These are phyloP conservation scores for Talaromyces pinophilus DNA, from an alignment of 2,329 filamentous ascomycete species.

Conservation along the genomic window DNA sequence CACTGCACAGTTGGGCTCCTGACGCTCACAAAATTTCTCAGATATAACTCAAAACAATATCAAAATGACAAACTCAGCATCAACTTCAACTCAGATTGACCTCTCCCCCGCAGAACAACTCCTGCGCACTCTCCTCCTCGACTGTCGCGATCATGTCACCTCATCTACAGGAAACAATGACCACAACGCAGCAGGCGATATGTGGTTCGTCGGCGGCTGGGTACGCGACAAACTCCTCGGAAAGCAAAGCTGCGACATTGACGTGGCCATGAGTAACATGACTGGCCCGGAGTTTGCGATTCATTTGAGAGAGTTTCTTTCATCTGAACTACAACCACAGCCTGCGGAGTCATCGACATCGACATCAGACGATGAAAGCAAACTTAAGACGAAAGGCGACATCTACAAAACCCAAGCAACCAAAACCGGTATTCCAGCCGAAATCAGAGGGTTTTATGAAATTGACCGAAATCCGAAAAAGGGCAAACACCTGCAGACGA, in stretches of 20 bases:
- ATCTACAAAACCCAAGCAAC: conserved; percentile 10
- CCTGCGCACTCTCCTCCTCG: conserved; percentile 7
- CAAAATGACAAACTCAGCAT: background rate
- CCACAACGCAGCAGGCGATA: background rate
- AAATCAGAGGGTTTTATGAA: conserved; percentile 17
- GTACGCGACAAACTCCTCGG: conserved; percentile 19
- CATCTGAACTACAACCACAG: background rate
- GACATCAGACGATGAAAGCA: background rate
- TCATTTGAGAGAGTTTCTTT: conserved; percentile 12
- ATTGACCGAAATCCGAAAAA: conserved; percentile 12
- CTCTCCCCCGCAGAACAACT: conserved; percentile 17
- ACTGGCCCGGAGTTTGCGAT: conserved; percentile 7
- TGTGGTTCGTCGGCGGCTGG: conserved; percentile 22
- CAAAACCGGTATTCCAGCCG: background rate
- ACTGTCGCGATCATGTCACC: conserved; percentile 8
- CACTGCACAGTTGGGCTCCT: too few species aligned
- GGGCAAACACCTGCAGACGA: conserved; percentile 15
- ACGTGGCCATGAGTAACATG: conserved; percentile 13
- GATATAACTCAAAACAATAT: background rate
- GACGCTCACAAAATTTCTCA: background rate
- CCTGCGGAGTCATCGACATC: background rate
- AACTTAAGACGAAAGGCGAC: background rate
- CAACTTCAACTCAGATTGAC: background rate
- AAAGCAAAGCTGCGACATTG: conserved; percentile 11
- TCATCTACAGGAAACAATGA: background rate